Percentiles rank a stretch among this genome's conserved stretches.
Conservation (phyloP, 257 asterid genomes). For the Salvia splendens region DNA sequence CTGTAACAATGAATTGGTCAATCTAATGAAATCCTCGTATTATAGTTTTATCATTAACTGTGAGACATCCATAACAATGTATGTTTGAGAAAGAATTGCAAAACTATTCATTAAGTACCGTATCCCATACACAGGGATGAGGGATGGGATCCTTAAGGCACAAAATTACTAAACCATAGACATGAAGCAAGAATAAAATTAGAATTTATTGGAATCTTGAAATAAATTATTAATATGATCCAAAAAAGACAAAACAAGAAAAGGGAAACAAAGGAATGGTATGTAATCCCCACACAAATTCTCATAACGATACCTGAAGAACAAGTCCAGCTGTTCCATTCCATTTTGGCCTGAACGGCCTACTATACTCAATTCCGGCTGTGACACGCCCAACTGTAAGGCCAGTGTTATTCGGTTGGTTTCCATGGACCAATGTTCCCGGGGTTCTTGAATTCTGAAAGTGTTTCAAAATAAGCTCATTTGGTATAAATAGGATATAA, state of each 20-base stretch:
- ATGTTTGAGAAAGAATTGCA: slow-evolving; percentile 15
- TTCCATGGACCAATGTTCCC: slow-evolving; percentile 93
- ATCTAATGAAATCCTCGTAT: slow-evolving; percentile 14
- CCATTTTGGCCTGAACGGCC: slow-evolving; percentile 97
- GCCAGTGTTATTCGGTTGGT: slow-evolving; percentile 64
- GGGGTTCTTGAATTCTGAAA: slow-evolving; percentile 94
- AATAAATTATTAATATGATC: neutral
- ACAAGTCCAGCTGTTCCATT: slow-evolving; percentile 82
- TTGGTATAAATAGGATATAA: slow-evolving; percentile 26
- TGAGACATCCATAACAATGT: slow-evolving; percentile 9
- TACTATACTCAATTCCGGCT: slow-evolving; percentile 87
- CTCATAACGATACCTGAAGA: slow-evolving; percentile 62
- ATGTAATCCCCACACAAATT: slow-evolving; percentile 1
- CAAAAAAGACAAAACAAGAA: neutral
- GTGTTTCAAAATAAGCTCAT: slow-evolving; percentile 27
- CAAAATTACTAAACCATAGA: slow-evolving; percentile 11
- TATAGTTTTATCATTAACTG: slow-evolving; percentile 2
- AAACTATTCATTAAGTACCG: slow-evolving; percentile 2
- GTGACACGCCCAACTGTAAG: slow-evolving; percentile 84
- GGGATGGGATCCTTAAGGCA: slow-evolving; percentile 11
- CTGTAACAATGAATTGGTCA: slow-evolving; percentile 44
- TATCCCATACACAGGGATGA: neutral
- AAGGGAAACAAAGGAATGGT: neutral
- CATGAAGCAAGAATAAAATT: neutral
- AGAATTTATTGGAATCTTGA: slow-evolving; percentile 17